Evolutionary conservation across 2,329 filamentous ascomycete species (phyloP).

Genomic region (Coniella vitis): DNA sequence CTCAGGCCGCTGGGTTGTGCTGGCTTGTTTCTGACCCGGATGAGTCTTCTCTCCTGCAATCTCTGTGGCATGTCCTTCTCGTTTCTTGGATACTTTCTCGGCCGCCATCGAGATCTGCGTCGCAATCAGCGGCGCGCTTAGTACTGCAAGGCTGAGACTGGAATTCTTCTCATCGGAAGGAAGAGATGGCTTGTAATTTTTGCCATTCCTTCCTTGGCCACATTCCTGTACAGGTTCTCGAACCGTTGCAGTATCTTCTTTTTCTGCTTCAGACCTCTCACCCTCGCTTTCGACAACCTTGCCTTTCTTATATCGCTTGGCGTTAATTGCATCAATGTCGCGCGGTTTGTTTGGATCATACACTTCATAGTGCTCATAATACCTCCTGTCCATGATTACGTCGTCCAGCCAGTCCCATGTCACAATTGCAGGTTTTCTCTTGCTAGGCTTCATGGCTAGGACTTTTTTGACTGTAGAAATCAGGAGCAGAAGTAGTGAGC

Average conservation of each 20-base stretch:
- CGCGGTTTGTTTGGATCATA: slow-evolving; percentile 9
- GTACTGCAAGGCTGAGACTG: too few species aligned
- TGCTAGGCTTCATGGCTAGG: slow-evolving; percentile 20
- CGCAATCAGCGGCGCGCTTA: too few species aligned
- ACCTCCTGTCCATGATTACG: slow-evolving; percentile 25
- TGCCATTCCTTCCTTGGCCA: too few species aligned
- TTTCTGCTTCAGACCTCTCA: background rate
- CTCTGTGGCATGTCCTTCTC: too few species aligned
- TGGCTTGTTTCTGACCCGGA: too few species aligned
- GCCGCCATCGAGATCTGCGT: too few species aligned
- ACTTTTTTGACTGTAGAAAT: slow-evolving; percentile 26
- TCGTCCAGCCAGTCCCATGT: slow-evolving; percentile 48
- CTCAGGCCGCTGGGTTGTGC: too few species aligned
- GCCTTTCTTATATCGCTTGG: background rate
- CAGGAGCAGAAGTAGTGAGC: background rate
- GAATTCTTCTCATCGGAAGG: too few species aligned
- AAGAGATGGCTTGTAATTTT: too few species aligned
- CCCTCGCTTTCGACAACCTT: background rate
- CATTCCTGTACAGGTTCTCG: too few species aligned
- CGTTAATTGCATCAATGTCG: slow-evolving; percentile 1
- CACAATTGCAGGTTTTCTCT: slow-evolving; percentile 34
- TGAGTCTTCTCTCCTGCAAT: too few species aligned
- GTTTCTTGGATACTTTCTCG: too few species aligned
- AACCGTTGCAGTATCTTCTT: background rate
- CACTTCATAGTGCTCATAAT: background rate